Base-by-base conservation (phyloP, 2,329 filamentous ascomycete genomes). In the Nigrospora osmanthi region DNA sequence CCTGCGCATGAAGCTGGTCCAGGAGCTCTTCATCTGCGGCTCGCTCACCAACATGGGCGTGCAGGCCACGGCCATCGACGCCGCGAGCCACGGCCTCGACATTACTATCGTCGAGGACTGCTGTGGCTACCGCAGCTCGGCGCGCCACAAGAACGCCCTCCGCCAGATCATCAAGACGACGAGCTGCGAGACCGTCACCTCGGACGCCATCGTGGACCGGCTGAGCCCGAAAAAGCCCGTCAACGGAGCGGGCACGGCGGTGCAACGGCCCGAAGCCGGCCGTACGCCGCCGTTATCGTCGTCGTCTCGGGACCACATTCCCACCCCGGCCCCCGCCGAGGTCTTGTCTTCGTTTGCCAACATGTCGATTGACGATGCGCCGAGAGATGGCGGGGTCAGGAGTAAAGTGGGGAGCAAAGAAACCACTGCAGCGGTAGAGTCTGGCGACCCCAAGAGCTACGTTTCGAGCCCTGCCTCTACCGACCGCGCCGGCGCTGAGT, bases 91-190 rank as follows among this genome's bases (percentile, higher is more conserved):
- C 62, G 93, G 90, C 5, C 82, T 95, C 57, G 74, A 80, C n/a
- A 88, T 96, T 57, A 93, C 86, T 6, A 71, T 97, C 12, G 71
- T 97, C 35, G 83, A 93, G 43, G 89, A 97, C 61, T 96, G 90
- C 62, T 80, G 95, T 45, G 90, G 89, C 11, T 95, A 84, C 58
- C 80, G 87, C 39, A 81, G 73, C 54, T 78, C 81, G 47, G 64
- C 70, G 15, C 80, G 88, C 37, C 89, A 95, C 54, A 70, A 78
- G 38, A 72, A 79, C 51, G 85, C 90, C 0, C 70, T 94, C 53
- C 74, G 76, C 43, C 79, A 81, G 44, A 83, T 95, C 60, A 73
- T 79, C 2, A 80, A 88, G 36, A 77, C 87, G 42, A 85, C 90
- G 48, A 88, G 86, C 30, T 89, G 86, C 39, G 78, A 81, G 38